These are phyloP conservation scores for Poa annua DNA, from an alignment of 176 grass and related monocot genomes.

Conservation along the genomic window DNA sequence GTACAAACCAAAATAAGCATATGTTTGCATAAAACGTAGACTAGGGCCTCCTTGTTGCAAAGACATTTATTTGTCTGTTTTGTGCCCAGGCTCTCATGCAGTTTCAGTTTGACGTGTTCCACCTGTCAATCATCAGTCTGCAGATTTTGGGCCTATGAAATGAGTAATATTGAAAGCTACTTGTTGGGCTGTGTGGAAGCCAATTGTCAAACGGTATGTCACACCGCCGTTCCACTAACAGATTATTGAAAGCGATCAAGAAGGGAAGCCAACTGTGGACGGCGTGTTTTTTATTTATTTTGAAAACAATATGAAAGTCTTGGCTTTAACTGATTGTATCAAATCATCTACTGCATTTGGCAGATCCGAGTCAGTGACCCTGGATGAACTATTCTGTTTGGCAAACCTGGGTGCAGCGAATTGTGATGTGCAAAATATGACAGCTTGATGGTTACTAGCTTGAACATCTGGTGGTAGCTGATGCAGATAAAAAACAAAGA, in stretches of 20 bases:
- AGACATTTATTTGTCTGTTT: too few relatives aligned
- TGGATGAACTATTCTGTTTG: too few relatives aligned
- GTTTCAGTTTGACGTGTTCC: neutral
- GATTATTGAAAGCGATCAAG: neutral
- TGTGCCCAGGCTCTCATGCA: neutral
- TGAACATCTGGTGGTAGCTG: too few relatives aligned
- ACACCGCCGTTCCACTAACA: neutral
- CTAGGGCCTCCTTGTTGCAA: slow-evolving; percentile 21
- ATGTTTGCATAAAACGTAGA: slow-evolving; percentile 39
- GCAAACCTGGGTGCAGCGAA: too few relatives aligned
- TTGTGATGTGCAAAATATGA: too few relatives aligned
- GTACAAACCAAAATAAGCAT: slow-evolving; percentile 46
- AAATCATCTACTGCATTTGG: too few relatives aligned
- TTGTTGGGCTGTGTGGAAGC: neutral
- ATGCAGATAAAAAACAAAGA: too few relatives aligned
- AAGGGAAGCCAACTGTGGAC: neutral
- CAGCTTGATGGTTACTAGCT: too few relatives aligned
- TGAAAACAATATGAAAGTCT: neutral
- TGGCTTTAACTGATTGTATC: too few relatives aligned
- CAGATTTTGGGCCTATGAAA: neutral
- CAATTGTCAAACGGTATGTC: neutral
- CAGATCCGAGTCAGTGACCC: too few relatives aligned
- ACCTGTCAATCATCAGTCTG: neutral
- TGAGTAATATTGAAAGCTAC: too few relatives aligned
- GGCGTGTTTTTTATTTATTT: neutral